Evolutionary conservation across 2,329 filamentous ascomycete genomes (phyloP), one percentile per base, ranked within the genome.

Genomic region (Fusarium agapanthi): DNA sequence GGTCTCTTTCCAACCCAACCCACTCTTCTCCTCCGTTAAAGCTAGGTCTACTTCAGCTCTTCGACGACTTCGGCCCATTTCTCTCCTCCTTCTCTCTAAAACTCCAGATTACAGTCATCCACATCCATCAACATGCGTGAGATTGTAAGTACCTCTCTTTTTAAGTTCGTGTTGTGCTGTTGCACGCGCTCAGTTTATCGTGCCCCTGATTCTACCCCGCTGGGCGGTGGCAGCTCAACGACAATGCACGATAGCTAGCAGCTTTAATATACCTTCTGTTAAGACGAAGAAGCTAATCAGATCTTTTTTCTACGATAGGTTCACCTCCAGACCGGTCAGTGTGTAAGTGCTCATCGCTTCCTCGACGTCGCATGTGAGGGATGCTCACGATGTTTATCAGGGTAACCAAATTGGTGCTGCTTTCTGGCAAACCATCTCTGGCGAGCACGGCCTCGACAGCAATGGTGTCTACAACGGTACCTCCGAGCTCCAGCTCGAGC

Each of bases 391-490:
- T 74, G 58, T 69, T 59, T 30, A 75, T 80, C 81, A 98, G 95
- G 96, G 96, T 91, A 99, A 99, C 93, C 96, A 99, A 94, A 97
- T 98, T 80, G 96, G 96, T 95, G 96, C 96, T 89, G 96, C 96
- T 87, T 99, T 99, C 91, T 99, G 96, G 93, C 92, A 95, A 86
- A 92, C 88, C 81, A 95, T 95, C 84, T 94, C 92, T 82, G 91
- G 92, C 86, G 92, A 95, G 90, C 96, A 99, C 86, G 96, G 96
- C 82, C 95, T 99, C 83, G 96, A 99, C 87, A 94, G 93, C 87
- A 94, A 94, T 85, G 95, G 95, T 87, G 92, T 98, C 93, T 98
- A 98, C 92, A 97, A 97, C 86, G 96, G 96, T 84, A 95, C 94
- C 79, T 98, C 95, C 48, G 96, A 98, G 86, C 95, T 98, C 84